Evolutionary conservation across 768 basidiomycete species (phyloP), one percentile per base, ranked within the genome.

Genomic region (Psilocybe cubensis): DNA sequence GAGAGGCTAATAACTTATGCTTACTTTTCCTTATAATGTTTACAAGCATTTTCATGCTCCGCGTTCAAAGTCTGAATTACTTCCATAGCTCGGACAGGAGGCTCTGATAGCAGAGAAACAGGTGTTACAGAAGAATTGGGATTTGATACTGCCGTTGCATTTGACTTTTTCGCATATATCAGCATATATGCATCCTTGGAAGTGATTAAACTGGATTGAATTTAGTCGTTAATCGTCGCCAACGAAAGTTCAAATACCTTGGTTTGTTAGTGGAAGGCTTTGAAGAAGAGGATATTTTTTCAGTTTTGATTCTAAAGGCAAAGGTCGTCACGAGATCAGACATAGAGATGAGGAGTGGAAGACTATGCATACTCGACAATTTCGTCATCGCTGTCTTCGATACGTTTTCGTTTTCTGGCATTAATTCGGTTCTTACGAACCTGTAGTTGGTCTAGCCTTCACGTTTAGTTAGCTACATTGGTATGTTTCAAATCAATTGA

Each of bases 101-200:
- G 88, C 29, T 63, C 54, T 1, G 79, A 78, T 33, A 70, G 31
- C 14, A 45, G 20, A 11, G 17, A 29, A 25, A 21, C 35, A 38
- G 1, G 52, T 14, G 11, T 18, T 25, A 1, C 14, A 51, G 33
- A 46, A 52, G 49, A 10, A 17, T 57, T 55, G 24, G 24, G 33
- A 18, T 53, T 11, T 10, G 52, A 28, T 43, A 41, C 41, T 17
- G n/a, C 20, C 18, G 21, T 11, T 25, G 51, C 38, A 18, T 60
- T 58, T 1, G 28, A 28, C 46, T 76, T 79, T 10, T 85, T 83
- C 33, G 84, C 82, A 71, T 98, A 98, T 52, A 98, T 87, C 28
- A 98, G 81, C 94, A 98, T 96, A 72, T 98, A 97, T 5, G 93
- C 94, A 64, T 97, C 94, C 72, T 83, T 90, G 1, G 94, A 94